These are phyloP conservation scores for Ballota nigra DNA, from an alignment of 257 asterid species.

Conservation along the genomic window DNA sequence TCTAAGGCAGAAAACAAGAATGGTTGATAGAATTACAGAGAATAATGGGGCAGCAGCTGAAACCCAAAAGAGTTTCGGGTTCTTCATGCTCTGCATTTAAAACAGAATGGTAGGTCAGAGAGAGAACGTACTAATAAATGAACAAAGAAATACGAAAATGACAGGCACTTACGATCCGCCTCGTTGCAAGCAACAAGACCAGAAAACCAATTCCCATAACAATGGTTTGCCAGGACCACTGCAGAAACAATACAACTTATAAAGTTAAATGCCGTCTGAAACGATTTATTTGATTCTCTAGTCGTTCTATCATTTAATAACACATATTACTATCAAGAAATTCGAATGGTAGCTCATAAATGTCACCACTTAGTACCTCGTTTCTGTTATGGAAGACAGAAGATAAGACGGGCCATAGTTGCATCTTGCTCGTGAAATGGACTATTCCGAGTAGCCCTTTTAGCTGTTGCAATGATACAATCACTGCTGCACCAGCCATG, in stretches of 20 bases:
- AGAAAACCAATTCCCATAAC: slow-evolving; percentile 69
- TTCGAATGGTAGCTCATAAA: background rate
- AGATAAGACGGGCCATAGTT: slow-evolving; percentile 65
- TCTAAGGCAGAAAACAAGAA: slow-evolving; percentile 54
- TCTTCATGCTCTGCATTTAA: slow-evolving; percentile 63
- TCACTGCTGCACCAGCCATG: slow-evolving; percentile 94
- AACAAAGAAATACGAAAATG: background rate
- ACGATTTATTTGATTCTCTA: background rate
- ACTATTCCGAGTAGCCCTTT: slow-evolving; percentile 85
- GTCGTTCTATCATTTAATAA: background rate
- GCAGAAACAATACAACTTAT: slow-evolving; percentile 22
- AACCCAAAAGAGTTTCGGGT: slow-evolving; percentile 75
- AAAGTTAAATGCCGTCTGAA: slow-evolving; percentile 3
- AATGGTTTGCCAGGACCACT: slow-evolving; percentile 93
- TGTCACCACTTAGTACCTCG: slow-evolving; percentile 46
- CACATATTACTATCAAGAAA: background rate
- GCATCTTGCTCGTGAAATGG: slow-evolving; percentile 87
- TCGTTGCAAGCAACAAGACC: slow-evolving; percentile 46
- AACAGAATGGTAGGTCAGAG: background rate
- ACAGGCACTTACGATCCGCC: slow-evolving; percentile 57
- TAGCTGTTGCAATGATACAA: slow-evolving; percentile 83
- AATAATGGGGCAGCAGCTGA: slow-evolving; percentile 87
- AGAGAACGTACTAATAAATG: background rate
- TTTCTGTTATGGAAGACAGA: slow-evolving; percentile 60
- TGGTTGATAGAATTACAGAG: slow-evolving; percentile 73